These are phyloP conservation scores for Neoarthrinium moseri DNA, from an alignment of 2,329 filamentous ascomycete species.

Conservation along the genomic window DNA sequence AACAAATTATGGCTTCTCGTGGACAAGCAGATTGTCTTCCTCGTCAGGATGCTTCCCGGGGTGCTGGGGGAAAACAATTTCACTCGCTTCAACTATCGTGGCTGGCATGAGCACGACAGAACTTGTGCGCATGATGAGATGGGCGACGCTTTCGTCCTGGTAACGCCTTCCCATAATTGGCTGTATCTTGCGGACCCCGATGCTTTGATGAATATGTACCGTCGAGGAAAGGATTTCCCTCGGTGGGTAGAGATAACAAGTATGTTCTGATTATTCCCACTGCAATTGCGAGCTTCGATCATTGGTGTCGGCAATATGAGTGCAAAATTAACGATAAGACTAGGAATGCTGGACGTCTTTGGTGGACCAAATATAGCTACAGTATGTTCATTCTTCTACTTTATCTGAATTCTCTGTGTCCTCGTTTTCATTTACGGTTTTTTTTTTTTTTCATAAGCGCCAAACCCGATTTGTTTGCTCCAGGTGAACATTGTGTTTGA, in stretches of 20 bases:
- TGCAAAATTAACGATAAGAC: background rate
- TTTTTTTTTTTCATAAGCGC: no score
- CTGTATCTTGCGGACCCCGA: constrained; percentile 14
- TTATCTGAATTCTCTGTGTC: no score
- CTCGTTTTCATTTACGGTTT: no score
- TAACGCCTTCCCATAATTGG: constrained; percentile 15
- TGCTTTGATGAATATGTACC: constrained; percentile 10
- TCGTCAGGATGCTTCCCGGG: constrained; percentile 19
- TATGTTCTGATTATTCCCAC: background rate
- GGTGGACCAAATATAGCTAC: no score
- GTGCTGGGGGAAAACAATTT: constrained; percentile 27
- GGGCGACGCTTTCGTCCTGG: constrained; percentile 21
- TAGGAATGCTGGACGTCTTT: no score
- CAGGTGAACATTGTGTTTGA: no score
- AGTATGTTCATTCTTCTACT: no score
- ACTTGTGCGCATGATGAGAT: constrained; percentile 22
- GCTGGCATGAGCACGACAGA: constrained; percentile 25
- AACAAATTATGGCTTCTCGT: constrained; percentile 30
- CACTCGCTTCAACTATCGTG: constrained; percentile 28
- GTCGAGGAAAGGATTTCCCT: constrained; percentile 13
- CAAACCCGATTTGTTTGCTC: no score
- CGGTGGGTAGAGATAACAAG: constrained; percentile 4
- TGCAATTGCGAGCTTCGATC: background rate
- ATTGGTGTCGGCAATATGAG: background rate
- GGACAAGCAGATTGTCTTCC: constrained; percentile 19